Evolutionary conservation across 805 yeast species (phyloP), one percentile per base, ranked within the genome.

Genomic region (Kodamaea laetipori): DNA sequence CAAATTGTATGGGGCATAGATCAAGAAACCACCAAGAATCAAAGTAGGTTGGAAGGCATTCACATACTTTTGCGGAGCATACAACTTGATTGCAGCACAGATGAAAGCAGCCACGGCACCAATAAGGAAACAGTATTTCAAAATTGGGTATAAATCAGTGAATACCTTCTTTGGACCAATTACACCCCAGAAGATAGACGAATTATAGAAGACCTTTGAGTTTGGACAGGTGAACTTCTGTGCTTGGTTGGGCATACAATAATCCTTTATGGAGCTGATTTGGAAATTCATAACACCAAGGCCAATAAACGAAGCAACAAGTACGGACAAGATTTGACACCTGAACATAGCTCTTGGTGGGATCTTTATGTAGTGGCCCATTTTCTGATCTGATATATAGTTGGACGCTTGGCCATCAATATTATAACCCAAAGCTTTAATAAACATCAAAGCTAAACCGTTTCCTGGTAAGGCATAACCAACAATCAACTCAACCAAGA

Each of bases 171-270:
- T 60, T 2, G 57, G 59, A 16, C 59, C 59, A 47, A 83, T 73
- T 55, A 62, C 74, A 41, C 87, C 88, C 87, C 87, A 83, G 37
- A 80, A 61, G 18, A 82, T 71, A 1, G 84, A 75, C 1, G 86
- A 77, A 27, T 74, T 69, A 62, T 66, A 80, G 56, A 76, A 78
- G 1, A 55, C 52, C 11, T 45, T 54, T 6, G 64, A 51, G 19
- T 43, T 41, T 24, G 67, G 65, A 46, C 67, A 63, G 7, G 74
- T 46, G 49, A 62, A 61, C 38, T 55, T 57, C 28, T 61, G 60
- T 15, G 19, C 28, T 17, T 60, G 55, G 17, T 33, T 24, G 4
- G 57, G 56, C 1, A 7, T 5, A 47, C 66, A 61, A 44, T 53
- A 54, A 33, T 51, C 58, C 8, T 46, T 23, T 30, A 60, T 51